Conservation (phyloP, 1,284 basidiomycete species). For the Pterula multifida region DNA sequence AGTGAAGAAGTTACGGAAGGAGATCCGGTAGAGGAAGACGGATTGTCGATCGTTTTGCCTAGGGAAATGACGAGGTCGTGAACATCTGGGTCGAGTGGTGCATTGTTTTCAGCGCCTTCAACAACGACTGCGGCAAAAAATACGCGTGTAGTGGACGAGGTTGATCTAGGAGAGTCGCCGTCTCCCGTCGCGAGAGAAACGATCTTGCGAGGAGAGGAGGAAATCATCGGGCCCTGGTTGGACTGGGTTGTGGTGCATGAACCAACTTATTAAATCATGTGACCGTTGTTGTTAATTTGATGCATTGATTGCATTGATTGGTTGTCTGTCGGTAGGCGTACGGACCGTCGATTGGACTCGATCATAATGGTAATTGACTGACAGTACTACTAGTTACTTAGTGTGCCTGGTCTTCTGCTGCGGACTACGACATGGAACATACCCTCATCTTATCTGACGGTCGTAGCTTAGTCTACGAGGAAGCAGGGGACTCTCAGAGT, state of each 20-base stretch:
- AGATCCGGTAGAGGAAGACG: neutral
- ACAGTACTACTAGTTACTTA: too few species aligned
- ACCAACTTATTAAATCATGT: neutral
- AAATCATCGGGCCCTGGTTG: constrained; percentile 1
- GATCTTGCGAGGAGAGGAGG: constrained; percentile 55
- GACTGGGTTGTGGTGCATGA: neutral
- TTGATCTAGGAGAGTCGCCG: constrained; percentile 29
- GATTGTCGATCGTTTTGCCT: constrained; percentile 41
- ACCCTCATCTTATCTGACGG: constrained; percentile 21
- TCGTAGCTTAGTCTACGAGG: constrained; percentile 29
- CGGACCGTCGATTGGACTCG: too few species aligned
- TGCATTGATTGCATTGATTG: neutral
- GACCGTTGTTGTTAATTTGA: neutral
- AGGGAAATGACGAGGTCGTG: constrained; percentile 68
- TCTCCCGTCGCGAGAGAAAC: constrained; percentile 59
- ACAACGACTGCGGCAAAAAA: constrained; percentile 78
- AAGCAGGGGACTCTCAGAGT: constrained; percentile 25
- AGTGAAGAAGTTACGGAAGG: constrained; percentile 6
- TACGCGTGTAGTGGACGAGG: constrained; percentile 52
- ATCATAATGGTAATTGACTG: too few species aligned
- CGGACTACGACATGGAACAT: constrained; percentile 15
- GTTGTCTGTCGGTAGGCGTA: neutral
- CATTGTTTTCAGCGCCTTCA: constrained; percentile 58
- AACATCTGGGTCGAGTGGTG: constrained; percentile 59
- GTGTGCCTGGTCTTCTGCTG: neutral